phyloP scores from a whole-genome alignment of 164 flowering plant genomes.

The Warburgia ugandensis region DNA sequence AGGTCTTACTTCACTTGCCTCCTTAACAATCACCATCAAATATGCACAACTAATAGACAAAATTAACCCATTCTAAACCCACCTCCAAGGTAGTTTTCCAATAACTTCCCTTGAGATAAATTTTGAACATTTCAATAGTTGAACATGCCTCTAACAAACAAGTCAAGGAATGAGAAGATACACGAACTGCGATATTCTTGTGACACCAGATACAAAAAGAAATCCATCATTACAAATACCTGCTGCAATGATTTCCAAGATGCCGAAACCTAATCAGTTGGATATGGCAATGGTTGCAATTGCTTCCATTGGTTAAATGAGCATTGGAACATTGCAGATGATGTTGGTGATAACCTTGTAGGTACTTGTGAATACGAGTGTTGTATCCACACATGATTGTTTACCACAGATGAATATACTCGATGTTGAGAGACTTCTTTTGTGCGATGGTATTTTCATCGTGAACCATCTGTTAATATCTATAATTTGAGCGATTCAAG shows the following conservation, averaged over 20 bases:
- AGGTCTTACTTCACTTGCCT: conserved; percentile 43
- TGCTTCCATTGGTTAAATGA: conserved; percentile 75
- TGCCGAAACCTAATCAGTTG: conserved; percentile 22
- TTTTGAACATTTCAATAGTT: conserved; percentile 44
- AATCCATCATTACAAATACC: conserved; percentile 48
- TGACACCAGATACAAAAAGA: conserved; percentile 40
- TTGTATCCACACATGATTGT: too few relatives aligned
- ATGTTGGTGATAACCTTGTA: conserved; percentile 58
- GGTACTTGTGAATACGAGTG: conserved; percentile 52
- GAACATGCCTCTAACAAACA: conserved; percentile 62
- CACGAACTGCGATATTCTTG: conserved; percentile 47
- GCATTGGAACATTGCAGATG: conserved; percentile 67
- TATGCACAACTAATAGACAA: conserved; percentile 45
- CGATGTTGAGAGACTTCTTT: too few relatives aligned
- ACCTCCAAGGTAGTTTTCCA: conserved; percentile 45
- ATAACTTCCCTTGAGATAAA: conserved; percentile 36
- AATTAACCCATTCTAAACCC: conserved; percentile 55
- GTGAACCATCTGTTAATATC: too few relatives aligned
- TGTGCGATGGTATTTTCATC: too few relatives aligned
- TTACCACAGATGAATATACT: too few relatives aligned
- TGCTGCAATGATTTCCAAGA: conserved; percentile 61
- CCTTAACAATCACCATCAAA: conserved; percentile 44
- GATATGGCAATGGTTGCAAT: conserved; percentile 61
- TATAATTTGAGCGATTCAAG: too few relatives aligned
- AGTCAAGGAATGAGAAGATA: conserved; percentile 48